phyloP scores from a whole-genome alignment of 192 early-diverging fungal genomes.

The Coemansia sp. region DNA sequence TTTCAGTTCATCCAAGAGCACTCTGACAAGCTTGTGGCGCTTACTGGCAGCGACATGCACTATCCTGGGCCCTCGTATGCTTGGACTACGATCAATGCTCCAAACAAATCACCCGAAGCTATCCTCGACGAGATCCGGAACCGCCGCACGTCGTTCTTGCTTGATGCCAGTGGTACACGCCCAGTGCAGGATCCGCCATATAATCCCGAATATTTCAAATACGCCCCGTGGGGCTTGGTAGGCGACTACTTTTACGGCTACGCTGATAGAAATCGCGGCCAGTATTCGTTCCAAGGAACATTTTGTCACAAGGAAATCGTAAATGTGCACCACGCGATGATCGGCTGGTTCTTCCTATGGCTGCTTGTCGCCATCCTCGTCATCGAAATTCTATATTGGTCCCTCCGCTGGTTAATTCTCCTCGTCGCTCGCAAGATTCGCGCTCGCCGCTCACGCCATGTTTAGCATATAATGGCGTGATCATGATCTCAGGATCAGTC shows the following conservation, averaged over 20 bases:
- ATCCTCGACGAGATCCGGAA: slow-evolving; percentile 63
- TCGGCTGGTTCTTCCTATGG: slow-evolving; percentile 34
- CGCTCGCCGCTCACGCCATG: slow-evolving; percentile 48
- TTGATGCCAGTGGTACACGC: slow-evolving; percentile 67
- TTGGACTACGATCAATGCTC: slow-evolving; percentile 63
- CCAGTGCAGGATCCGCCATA: slow-evolving; percentile 37
- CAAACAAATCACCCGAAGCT: slow-evolving; percentile 43
- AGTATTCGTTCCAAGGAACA: slow-evolving; percentile 70
- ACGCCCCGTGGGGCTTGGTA: slow-evolving; percentile 53
- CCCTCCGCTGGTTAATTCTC: not conserved
- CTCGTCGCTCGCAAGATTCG: slow-evolving; percentile 11
- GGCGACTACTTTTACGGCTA: slow-evolving; percentile 62
- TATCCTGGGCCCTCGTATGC: slow-evolving; percentile 59
- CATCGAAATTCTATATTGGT: slow-evolving; percentile 14
- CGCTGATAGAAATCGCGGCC: slow-evolving; percentile 62
- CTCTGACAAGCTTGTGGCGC: slow-evolving; percentile 41
- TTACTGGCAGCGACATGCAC: slow-evolving; percentile 71
- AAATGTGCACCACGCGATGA: slow-evolving; percentile 33
- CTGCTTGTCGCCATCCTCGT: slow-evolving; percentile 14
- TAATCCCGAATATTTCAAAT: slow-evolving; percentile 26
- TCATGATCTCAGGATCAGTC: not conserved
- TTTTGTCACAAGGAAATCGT: slow-evolving; percentile 65
- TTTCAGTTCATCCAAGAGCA: slow-evolving; percentile 44
- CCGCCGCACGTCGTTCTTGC: slow-evolving; percentile 63
- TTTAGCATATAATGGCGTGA: slow-evolving; percentile 23